phyloP scores from a whole-genome alignment of 495 filamentous ascomycete genomes.

The Talaromyces trachyspermus region DNA sequence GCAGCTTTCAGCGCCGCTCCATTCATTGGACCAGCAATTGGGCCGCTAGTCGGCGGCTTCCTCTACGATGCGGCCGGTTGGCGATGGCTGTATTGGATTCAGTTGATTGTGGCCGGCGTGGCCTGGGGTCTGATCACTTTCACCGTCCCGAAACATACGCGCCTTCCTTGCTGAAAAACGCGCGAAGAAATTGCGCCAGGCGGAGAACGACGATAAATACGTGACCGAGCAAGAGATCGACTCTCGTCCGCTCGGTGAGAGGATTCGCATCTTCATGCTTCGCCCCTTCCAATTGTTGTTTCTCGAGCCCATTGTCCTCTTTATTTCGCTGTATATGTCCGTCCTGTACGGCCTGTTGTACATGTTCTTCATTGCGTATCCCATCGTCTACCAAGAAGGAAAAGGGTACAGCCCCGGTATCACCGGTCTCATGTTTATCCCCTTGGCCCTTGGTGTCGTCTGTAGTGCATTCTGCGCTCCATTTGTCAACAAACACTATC shows the following conservation, averaged over 20 bases:
- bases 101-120: slow-evolving; percentile 59
- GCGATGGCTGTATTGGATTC: slow-evolving; percentile 84
- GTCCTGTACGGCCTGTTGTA: slow-evolving; percentile 72
- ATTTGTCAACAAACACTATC: slow-evolving; percentile 68
- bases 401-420: slow-evolving; percentile 65
- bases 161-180: slow-evolving; percentile 59
- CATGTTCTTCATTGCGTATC: slow-evolving; percentile 73
- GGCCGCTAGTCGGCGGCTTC: slow-evolving; percentile 71
- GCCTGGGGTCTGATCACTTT: slow-evolving; percentile 67
- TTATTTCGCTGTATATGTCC: slow-evolving; percentile 71
- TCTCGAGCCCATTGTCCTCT: slow-evolving; percentile 69
- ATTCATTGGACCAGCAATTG: slow-evolving; percentile 66
- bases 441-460: slow-evolving; percentile 61
- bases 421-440: slow-evolving; percentile 79
- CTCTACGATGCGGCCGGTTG: slow-evolving; percentile 61
- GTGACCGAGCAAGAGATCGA: slow-evolving; percentile 73
- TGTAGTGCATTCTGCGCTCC: slow-evolving; percentile 58
- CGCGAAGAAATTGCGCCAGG: slow-evolving; percentile 59
- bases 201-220: slow-evolving; percentile 53
- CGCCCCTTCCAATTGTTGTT: slow-evolving; percentile 78
- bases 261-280: slow-evolving; percentile 58
- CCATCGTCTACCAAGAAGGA: slow-evolving; percentile 68
- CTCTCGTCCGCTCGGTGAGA: slow-evolving; percentile 52
- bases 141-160: slow-evolving; percentile 79
- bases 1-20: slow-evolving; percentile 77